Conservation (phyloP, 139 green algal genomes). For the Nannochloris sp. region DNA sequence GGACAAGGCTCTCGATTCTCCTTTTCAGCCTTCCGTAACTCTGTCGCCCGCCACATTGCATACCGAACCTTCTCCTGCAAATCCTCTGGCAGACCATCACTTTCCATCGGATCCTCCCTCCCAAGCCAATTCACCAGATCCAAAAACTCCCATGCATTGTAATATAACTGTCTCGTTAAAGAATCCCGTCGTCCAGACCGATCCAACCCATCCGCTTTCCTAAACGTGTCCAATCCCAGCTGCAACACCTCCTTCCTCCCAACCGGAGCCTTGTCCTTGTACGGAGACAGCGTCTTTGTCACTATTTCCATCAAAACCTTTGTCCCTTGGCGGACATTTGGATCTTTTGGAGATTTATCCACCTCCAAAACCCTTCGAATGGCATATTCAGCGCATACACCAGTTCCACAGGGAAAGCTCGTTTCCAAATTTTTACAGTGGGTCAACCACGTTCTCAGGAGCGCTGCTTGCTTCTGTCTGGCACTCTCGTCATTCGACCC, state of each 20-base stretch:
- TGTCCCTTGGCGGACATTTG: too few relatives aligned
- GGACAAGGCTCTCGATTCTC: constrained; percentile 26
- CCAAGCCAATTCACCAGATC: neutral
- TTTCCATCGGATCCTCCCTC: neutral
- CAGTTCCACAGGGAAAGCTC: neutral
- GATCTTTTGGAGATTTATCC: too few relatives aligned
- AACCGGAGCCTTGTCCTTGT: neutral
- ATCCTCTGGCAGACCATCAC: constrained; percentile 24
- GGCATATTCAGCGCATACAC: neutral
- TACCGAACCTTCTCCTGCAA: constrained; percentile 73
- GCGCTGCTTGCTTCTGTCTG: neutral
- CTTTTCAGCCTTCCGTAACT: constrained; percentile 72
- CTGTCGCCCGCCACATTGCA: constrained; percentile 72
- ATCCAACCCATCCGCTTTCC: constrained; percentile 4
- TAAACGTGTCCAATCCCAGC: constrained; percentile 6
- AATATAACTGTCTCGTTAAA: neutral
- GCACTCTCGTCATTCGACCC: too few relatives aligned
- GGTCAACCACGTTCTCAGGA: neutral
- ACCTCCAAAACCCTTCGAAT: neutral
- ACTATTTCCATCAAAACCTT: too few relatives aligned
- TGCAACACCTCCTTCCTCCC: neutral
- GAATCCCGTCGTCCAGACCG: neutral
- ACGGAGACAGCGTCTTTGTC: neutral
- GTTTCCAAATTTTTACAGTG: neutral
- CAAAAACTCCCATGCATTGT: constrained; percentile 8